Conservation (phyloP, 495 filamentous ascomycete species). For the Daldinia bambusicola region DNA sequence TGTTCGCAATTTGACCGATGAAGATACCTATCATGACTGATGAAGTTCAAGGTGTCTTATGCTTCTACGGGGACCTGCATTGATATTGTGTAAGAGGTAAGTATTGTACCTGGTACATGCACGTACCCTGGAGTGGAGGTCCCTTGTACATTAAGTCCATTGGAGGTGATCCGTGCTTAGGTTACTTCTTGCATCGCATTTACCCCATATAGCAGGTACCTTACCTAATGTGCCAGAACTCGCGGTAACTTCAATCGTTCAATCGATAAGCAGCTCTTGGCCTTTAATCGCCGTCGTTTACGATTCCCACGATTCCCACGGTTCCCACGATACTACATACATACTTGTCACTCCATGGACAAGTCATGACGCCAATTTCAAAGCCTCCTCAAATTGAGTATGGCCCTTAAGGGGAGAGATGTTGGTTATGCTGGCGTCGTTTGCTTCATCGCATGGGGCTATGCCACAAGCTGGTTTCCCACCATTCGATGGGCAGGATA, state of each 20-base stretch:
- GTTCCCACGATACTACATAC: constrained; percentile 20
- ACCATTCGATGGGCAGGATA: constrained; percentile 81
- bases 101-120: neutral
- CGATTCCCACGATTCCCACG: constrained; percentile 22
- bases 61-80: neutral
- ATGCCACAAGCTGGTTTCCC: constrained; percentile 81
- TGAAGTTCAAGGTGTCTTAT: neutral
- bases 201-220: constrained; percentile 8
- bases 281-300: constrained; percentile 29
- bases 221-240: neutral
- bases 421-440: constrained; percentile 73
- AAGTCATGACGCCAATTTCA: constrained; percentile 56
- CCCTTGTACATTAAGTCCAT: neutral
- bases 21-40: neutral
- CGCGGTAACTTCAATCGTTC: constrained; percentile 23
- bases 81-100: neutral
- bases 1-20: neutral
- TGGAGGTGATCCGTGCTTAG: neutral
- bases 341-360: constrained; percentile 19
- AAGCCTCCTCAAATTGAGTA: constrained; percentile 60
- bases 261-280: constrained; percentile 36
- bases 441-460: constrained; percentile 86
- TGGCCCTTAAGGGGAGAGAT: constrained; percentile 83
- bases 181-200: neutral
- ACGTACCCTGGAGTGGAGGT: neutral